Evolutionary conservation across 306 rosid species (phyloP).

Genomic region (Lupinus albus): DNA sequence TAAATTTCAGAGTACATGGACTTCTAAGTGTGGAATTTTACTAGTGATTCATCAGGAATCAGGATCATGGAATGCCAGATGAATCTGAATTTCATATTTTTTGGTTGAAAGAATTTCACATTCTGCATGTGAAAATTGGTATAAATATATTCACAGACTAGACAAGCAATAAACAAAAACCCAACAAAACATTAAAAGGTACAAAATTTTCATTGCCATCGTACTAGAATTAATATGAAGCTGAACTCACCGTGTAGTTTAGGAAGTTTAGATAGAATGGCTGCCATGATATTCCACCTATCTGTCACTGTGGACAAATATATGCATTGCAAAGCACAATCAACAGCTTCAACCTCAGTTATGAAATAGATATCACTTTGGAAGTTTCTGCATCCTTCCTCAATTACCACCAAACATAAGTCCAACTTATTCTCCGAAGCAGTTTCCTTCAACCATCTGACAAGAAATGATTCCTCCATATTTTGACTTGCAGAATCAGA

Average conservation of each 20-base stretch:
- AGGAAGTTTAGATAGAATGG: slow-evolving; percentile 80
- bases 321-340: slow-evolving; percentile 89
- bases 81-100: background rate
- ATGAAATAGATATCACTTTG: slow-evolving; percentile 59
- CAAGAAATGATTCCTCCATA: slow-evolving; percentile 69
- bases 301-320: slow-evolving; percentile 81
- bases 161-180: slow-evolving; percentile 21
- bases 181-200: slow-evolving; percentile 25
- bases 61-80: too few relatives aligned
- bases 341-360: slow-evolving; percentile 77
- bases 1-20: too few relatives aligned
- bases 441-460: slow-evolving; percentile 91
- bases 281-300: slow-evolving; percentile 87
- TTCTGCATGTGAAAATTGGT: background rate
- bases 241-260: slow-evolving; percentile 67
- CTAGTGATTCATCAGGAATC: too few relatives aligned
- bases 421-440: slow-evolving; percentile 82
- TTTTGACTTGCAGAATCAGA: slow-evolving; percentile 44
- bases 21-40: too few relatives aligned
- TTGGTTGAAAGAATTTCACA: too few relatives aligned
- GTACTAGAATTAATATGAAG: slow-evolving; percentile 37
- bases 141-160: background rate
- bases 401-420: slow-evolving; percentile 71
- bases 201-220: slow-evolving; percentile 35
- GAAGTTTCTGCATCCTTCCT: slow-evolving; percentile 79